Evolutionary conservation across 495 filamentous ascomycete species (phyloP).

Genomic region (Lepraria neglecta): DNA sequence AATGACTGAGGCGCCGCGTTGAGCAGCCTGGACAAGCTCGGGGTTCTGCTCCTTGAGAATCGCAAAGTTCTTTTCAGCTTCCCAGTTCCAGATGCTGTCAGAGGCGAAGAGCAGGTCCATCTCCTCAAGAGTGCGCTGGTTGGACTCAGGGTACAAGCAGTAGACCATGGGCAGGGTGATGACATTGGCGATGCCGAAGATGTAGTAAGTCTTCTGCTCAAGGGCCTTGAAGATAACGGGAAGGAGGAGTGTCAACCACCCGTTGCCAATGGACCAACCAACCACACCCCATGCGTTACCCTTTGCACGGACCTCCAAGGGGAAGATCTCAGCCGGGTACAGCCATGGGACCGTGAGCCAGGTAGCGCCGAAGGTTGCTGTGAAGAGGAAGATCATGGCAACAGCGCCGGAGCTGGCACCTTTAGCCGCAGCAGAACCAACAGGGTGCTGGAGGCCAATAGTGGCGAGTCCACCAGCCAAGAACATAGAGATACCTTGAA

Average conservation of each 20-base stretch:
- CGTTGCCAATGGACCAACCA: constrained; percentile 68
- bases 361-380: constrained; percentile 61
- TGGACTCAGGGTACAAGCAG: constrained; percentile 63
- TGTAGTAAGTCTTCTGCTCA: constrained; percentile 60
- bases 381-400: constrained; percentile 65
- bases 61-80: constrained; percentile 54
- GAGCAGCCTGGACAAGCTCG: constrained; percentile 40
- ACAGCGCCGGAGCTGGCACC: constrained; percentile 57
- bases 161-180: constrained; percentile 60
- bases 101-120: constrained; percentile 63
- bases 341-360: constrained; percentile 69
- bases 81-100: constrained; percentile 55
- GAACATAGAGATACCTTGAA: constrained; percentile 46
- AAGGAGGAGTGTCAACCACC: constrained; percentile 57
- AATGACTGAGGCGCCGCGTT: constrained; percentile 43
- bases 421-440: constrained; percentile 37
- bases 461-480: constrained; percentile 50
- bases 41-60: constrained; percentile 50
- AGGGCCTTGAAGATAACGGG: constrained; percentile 59
- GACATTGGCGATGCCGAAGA: constrained; percentile 58
- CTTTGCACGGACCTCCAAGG: constrained; percentile 58
- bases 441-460: constrained; percentile 42
- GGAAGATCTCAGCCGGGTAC: constrained; percentile 69
- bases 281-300: constrained; percentile 72
- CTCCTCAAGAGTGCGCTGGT: constrained; percentile 62